These are phyloP conservation scores for Taphrina pruni DNA, from an alignment of 1,139 yeast genomes.

Conservation along the genomic window DNA sequence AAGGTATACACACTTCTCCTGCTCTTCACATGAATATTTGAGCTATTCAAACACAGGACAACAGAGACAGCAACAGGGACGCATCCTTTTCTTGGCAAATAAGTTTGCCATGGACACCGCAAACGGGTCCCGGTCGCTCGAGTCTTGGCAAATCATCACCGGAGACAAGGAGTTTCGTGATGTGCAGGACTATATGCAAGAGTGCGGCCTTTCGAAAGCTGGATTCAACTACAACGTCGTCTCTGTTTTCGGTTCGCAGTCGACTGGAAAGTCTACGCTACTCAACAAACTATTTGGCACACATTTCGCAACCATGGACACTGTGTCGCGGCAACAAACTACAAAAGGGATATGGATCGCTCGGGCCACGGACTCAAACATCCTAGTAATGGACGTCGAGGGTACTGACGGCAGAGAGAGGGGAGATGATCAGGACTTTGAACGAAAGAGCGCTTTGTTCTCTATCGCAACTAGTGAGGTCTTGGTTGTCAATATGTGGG, in stretches of 20 bases:
- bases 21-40: no score
- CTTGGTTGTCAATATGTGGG: slow-evolving; percentile 93
- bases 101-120: background rate
- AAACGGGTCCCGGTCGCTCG: slow-evolving; percentile 4
- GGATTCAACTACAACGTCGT: slow-evolving; percentile 86
- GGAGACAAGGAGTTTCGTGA: slow-evolving; percentile 33
- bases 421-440: slow-evolving; percentile 98
- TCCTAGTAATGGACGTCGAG: slow-evolving; percentile 94
- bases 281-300: slow-evolving; percentile 86
- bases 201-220: slow-evolving; percentile 54
- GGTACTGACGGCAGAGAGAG: slow-evolving; percentile 98
- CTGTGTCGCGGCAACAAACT: slow-evolving; percentile 76
- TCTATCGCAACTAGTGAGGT: slow-evolving; percentile 92
- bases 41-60: background rate
- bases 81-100: background rate
- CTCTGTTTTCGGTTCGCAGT: slow-evolving; percentile 95
- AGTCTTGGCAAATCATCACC: slow-evolving; percentile 34
- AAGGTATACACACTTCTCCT: no score
- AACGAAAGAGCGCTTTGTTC: slow-evolving; percentile 91
- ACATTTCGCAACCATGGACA: slow-evolving; percentile 91
- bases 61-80: background rate
- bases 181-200: slow-evolving; percentile 48
- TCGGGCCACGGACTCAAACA: slow-evolving; percentile 48
- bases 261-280: slow-evolving; percentile 93
- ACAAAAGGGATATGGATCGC: slow-evolving; percentile 69